Conservation (phyloP, 1,284 basidiomycete genomes). For the Xerocomus minutiporus region DNA sequence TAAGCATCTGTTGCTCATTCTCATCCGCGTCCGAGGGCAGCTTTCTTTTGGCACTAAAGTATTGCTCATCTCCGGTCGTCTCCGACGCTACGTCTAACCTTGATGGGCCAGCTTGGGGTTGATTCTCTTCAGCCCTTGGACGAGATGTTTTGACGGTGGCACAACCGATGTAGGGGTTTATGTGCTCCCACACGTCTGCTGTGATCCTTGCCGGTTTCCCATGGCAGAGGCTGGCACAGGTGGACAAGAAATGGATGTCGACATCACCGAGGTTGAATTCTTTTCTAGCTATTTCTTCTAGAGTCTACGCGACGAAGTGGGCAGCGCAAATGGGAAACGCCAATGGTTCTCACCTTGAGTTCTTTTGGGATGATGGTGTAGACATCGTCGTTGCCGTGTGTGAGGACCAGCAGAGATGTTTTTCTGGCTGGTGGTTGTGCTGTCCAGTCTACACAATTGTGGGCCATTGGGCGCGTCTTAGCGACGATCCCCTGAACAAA, state of each 20-base stretch:
- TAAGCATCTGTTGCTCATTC: not conserved
- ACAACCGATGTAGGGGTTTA: slow-evolving; percentile 25
- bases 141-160: slow-evolving; percentile 11
- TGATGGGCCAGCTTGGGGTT: not conserved
- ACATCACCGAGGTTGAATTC: slow-evolving; percentile 23
- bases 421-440: slow-evolving; percentile 20
- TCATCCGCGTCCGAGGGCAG: not conserved
- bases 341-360: slow-evolving; percentile 11
- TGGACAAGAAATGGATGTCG: slow-evolving; percentile 14
- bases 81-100: not conserved
- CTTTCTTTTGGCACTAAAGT: not conserved
- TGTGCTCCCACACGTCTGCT: slow-evolving; percentile 13
- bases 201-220: slow-evolving; percentile 23
- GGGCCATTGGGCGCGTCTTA: slow-evolving; percentile 14
- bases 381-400: slow-evolving; percentile 12
- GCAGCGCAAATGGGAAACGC: not conserved
- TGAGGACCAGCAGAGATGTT: slow-evolving; percentile 21
- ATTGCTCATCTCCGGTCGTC: not conserved
- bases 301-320: slow-evolving; percentile 5
- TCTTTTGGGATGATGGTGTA: slow-evolving; percentile 21
- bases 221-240: slow-evolving; percentile 22
- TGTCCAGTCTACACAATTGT: slow-evolving; percentile 26
- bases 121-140: not conserved
- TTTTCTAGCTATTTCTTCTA: slow-evolving; percentile 16
- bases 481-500: not conserved